A percentile compares a stretch with the other conserved stretches of the same genome.
Conservation (phyloP, 441 rosid species). For the Metrosideros polymorpha region DNA sequence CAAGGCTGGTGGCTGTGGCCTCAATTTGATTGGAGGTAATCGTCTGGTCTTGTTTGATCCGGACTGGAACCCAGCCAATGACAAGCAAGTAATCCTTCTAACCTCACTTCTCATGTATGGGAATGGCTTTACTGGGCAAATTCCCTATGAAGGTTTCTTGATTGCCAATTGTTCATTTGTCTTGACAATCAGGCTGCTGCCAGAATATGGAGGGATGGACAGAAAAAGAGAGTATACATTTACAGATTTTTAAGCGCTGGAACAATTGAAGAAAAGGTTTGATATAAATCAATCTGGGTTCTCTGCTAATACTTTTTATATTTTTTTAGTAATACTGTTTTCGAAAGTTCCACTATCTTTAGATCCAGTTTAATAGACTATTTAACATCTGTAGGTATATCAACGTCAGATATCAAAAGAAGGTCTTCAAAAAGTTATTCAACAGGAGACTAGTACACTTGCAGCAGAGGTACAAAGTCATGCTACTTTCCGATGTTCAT, state of each 20-base stretch:
- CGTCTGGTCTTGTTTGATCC: slow-evolving; percentile 96
- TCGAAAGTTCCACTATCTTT: neutral
- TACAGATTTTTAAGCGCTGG: slow-evolving; percentile 95
- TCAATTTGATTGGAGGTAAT: slow-evolving; percentile 91
- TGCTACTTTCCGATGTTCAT: neutral
- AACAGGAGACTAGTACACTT: slow-evolving; percentile 41
- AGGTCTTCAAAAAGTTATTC: slow-evolving; percentile 97
- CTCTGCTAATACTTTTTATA: neutral
- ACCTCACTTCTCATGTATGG: slow-evolving; percentile 3
- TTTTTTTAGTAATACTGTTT: neutral
- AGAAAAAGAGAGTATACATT: slow-evolving; percentile 93
- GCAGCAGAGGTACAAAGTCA: slow-evolving; percentile 37
- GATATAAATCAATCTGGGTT: neutral
- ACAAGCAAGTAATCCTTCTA: slow-evolving; percentile 69
- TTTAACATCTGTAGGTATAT: slow-evolving; percentile 56
- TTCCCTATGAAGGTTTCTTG: slow-evolving; percentile 7
- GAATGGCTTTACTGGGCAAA: neutral
- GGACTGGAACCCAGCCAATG: slow-evolving; percentile 99
- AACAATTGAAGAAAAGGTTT: slow-evolving; percentile 98
- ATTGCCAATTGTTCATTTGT: slow-evolving; percentile 3
- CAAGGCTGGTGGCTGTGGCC: slow-evolving; percentile 99
- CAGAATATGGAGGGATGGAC: slow-evolving; percentile 99
- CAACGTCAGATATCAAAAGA: slow-evolving; percentile 99
- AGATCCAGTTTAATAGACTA: neutral
- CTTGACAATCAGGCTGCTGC: slow-evolving; percentile 78